These are phyloP conservation scores for Russula brevipes DNA, from an alignment of 768 basidiomycete genomes.

Conservation along the genomic window DNA sequence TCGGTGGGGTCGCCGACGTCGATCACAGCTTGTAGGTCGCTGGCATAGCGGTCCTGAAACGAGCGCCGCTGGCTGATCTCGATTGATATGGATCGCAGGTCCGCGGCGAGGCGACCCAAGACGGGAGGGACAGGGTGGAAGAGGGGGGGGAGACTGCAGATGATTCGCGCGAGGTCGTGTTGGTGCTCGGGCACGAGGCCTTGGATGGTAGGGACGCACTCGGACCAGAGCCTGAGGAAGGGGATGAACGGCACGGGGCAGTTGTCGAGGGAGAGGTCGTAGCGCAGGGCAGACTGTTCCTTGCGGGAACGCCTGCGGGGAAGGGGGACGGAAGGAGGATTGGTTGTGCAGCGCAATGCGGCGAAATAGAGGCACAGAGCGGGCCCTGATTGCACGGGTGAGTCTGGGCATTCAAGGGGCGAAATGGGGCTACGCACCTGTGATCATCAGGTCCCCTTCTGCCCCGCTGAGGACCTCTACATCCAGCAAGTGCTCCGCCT, in stretches of 20 bases:
- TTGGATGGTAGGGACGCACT: slow-evolving; percentile 61
- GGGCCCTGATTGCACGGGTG: slow-evolving; percentile 38
- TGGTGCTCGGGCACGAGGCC: slow-evolving; percentile 55
- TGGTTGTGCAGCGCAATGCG: slow-evolving; percentile 66
- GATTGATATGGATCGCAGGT: slow-evolving; percentile 79
- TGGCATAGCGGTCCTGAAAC: slow-evolving; percentile 74
- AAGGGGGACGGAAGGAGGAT: slow-evolving; percentile 76
- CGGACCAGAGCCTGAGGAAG: slow-evolving; percentile 71
- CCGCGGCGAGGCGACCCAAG: slow-evolving; percentile 64
- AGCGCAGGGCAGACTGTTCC: slow-evolving; percentile 43
- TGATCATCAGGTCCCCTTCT: slow-evolving; percentile 81
- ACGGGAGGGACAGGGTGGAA: slow-evolving; percentile 37
- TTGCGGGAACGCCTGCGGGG: slow-evolving; percentile 61
- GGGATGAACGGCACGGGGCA: slow-evolving; percentile 64
- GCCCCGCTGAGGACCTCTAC: slow-evolving; percentile 69
- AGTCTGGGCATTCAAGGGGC: background rate
- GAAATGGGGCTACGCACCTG: slow-evolving; percentile 44
- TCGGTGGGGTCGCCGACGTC: slow-evolving; percentile 47
- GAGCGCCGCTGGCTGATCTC: slow-evolving; percentile 81
- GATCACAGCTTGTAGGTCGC: slow-evolving; percentile 72
- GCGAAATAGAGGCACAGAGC: slow-evolving; percentile 83
- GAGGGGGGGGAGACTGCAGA: slow-evolving; percentile 55
- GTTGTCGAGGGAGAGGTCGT: slow-evolving; percentile 58
- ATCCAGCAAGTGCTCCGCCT: slow-evolving; percentile 67
- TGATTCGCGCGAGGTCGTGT: slow-evolving; percentile 77